Evolutionary conservation across 1,284 basidiomycete species (phyloP).

Genomic region (Sanghuangporus weigelae): DNA sequence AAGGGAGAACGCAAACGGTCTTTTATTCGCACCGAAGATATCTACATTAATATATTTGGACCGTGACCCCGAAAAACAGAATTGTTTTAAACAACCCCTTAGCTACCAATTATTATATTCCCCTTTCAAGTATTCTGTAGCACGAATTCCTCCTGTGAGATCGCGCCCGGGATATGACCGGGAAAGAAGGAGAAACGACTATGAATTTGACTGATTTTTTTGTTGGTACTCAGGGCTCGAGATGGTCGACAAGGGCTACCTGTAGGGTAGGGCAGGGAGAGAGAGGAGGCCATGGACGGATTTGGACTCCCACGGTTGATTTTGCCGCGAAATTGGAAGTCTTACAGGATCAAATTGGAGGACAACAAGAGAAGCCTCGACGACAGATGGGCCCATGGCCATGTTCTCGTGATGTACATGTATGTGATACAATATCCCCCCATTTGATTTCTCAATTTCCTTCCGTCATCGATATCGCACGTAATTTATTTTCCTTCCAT

Average conservation of each 20-base stretch:
- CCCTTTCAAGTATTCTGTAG: conserved; percentile 22
- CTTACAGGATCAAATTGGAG: background rate
- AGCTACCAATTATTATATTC: conserved; percentile 30
- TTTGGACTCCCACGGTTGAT: conserved; percentile 32
- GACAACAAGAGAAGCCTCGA: background rate
- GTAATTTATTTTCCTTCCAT: conserved; percentile 1
- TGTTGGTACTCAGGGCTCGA: background rate
- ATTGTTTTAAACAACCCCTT: conserved; percentile 37
- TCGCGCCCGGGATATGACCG: background rate
- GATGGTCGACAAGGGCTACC: background rate
- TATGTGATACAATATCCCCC: no score
- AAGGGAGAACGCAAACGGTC: conserved; percentile 27
- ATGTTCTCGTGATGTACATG: conserved; percentile 3
- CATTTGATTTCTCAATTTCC: background rate
- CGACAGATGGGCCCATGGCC: background rate
- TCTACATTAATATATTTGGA: background rate
- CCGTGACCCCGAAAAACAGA: conserved; percentile 49
- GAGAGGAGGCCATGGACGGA: background rate
- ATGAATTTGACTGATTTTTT: conserved; percentile 11
- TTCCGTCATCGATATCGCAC: background rate
- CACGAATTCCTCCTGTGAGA: background rate
- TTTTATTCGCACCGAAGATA: conserved; percentile 11
- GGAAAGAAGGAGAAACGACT: background rate
- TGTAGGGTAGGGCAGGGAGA: background rate
- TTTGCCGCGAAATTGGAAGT: conserved; percentile 22